Evolutionary conservation across 371 early-diverging fungal species (phyloP).

Genomic region (Syncephalis plumigaleata): DNA sequence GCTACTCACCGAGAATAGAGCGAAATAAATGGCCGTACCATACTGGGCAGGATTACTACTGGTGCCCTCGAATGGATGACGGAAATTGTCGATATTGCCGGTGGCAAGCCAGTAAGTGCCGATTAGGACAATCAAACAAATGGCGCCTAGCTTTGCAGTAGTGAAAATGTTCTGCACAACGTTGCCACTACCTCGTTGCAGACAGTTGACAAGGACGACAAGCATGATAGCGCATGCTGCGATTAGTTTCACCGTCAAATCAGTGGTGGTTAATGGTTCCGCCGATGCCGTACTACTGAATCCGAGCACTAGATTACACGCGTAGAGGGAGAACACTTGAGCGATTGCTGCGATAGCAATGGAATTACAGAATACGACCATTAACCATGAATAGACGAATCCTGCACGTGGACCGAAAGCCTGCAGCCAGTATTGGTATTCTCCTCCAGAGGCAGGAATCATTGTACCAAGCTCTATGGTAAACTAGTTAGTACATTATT

Average conservation of each 20-base stretch:
- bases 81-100: conserved; percentile 27
- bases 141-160: conserved; percentile 53
- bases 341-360: background rate
- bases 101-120: conserved; percentile 16
- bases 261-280: conserved; percentile 9
- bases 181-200: conserved; percentile 16
- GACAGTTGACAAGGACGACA: conserved; percentile 49
- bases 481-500: background rate
- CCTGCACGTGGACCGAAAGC: conserved; percentile 61
- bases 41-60: conserved; percentile 35
- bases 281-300: too few species aligned
- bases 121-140: conserved; percentile 51
- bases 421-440: conserved; percentile 60
- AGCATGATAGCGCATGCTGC: conserved; percentile 40
- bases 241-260: conserved; percentile 46
- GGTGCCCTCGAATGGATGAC: conserved; percentile 41
- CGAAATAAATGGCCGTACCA: conserved; percentile 63
- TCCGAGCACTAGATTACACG: too few species aligned
- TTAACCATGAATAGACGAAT: conserved; percentile 57
- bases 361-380: background rate
- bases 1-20: conserved; percentile 51
- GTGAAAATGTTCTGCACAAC: conserved; percentile 54
- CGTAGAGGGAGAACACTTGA: background rate
- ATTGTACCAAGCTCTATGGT: conserved; percentile 68
- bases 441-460: conserved; percentile 72